These are phyloP conservation scores for Acanthamoeba castellanii DNA, from an alignment of 208 protist species.

Conservation along the genomic window DNA sequence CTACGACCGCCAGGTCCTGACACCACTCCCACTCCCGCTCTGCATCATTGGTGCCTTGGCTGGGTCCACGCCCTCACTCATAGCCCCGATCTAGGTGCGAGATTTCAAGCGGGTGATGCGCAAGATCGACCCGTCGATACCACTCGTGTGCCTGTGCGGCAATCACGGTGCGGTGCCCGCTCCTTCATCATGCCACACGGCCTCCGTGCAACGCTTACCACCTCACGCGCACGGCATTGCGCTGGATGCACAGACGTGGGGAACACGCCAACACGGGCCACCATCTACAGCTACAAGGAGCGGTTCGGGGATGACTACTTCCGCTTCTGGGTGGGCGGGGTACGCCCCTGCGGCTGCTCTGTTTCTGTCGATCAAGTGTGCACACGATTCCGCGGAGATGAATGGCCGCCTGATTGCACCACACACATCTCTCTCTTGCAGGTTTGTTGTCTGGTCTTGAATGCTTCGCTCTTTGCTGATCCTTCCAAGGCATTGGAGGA, in stretches of 20 bases:
- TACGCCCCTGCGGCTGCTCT: neutral
- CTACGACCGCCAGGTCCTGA: slow-evolving; percentile 4
- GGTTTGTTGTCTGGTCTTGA: neutral
- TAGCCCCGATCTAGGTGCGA: neutral
- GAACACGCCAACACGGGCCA: slow-evolving; percentile 1
- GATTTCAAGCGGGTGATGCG: slow-evolving; percentile 30
- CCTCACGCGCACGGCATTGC: too few species aligned
- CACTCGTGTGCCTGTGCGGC: slow-evolving; percentile 27
- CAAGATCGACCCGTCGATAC: slow-evolving; percentile 26
- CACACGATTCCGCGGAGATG: neutral
- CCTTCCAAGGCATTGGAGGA: neutral
- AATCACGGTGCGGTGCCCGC: neutral
- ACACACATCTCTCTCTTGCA: too few species aligned
- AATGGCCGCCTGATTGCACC: too few species aligned
- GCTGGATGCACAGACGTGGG: neutral
- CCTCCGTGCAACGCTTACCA: too few species aligned
- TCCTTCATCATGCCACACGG: too few species aligned
- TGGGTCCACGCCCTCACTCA: too few species aligned
- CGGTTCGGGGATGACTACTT: slow-evolving; percentile 31
- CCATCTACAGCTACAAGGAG: slow-evolving; percentile 32
- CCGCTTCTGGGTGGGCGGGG: slow-evolving; percentile 19
- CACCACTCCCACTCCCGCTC: too few species aligned
- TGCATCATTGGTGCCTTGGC: too few species aligned
- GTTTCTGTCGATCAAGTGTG: neutral
- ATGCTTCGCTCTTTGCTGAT: neutral